Base-by-base conservation (phyloP, 1,284 basidiomycete species). In the Apiotrichum mycotoxinovorans region DNA sequence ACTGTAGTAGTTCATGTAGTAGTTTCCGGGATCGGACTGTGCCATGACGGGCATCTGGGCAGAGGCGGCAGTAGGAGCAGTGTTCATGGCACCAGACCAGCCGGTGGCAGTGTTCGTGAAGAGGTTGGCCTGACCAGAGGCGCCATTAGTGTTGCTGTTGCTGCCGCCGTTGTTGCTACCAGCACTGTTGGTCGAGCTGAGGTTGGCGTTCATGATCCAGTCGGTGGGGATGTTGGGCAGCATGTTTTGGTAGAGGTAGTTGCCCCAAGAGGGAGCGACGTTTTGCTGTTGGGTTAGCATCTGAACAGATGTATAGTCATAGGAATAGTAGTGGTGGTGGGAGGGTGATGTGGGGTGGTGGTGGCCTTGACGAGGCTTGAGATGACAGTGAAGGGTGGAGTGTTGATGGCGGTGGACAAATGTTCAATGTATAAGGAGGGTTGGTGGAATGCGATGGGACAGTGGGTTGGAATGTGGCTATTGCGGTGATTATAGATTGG, bases 171-270 rank as follows among this genome's bases (percentile, higher is more conserved):
- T 37, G 51, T 55, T 35, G 44, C 45, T 54, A n/a, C n/a, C n/a
- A n/a, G n/a, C n/a, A 58, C 56, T 63, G 25, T 56, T 52, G n/a
- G 58, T 58, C 22, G 34, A 18, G 48, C 47, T 47, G 27, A 58
- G 23, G 48, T 60, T 65, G 33, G 58, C 14, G 69, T 68, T 40
- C 65, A 69, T 37, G 33, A 63, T 52, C 61, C 61, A 63, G 51
- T 63, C 61, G 25, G 54, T 45, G 44, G 40, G 47, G 20, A 71
- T 59, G 43, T 65, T 66, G 4, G 70, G 66, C 1, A 72, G 60
- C 25, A 73, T 51, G 64, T 74, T 74, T 43, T 68, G 67, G 60
- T 74, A 75, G 20, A 75, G 66, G 58, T 71, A 73, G 20, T 66
- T 67, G 18, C 72, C 70, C 73, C 73, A 75, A n/a, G 65, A 53